Evolutionary conservation across 2,329 filamentous ascomycete species (phyloP).

Genomic region (Alternaria incomplexa): DNA sequence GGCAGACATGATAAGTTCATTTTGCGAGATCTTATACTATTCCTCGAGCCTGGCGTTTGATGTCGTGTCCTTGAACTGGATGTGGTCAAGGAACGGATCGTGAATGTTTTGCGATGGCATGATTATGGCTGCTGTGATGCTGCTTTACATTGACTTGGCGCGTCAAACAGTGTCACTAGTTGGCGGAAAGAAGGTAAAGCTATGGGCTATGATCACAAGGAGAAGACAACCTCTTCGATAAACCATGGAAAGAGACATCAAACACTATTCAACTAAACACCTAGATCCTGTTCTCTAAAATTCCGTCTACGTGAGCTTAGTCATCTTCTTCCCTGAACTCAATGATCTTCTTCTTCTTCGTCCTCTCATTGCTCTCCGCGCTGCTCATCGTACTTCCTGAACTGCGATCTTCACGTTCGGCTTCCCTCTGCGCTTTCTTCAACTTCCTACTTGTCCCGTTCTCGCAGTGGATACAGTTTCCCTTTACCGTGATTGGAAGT

Average conservation of each 20-base stretch:
- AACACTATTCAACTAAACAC: not conserved
- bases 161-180: not conserved
- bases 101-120: not conserved
- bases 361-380: not conserved
- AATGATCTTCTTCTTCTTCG: not conserved
- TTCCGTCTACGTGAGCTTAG: not conserved
- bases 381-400: not conserved
- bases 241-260: not conserved
- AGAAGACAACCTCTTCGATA: not conserved
- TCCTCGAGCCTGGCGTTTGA: not conserved
- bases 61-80: not conserved
- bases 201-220: not conserved
- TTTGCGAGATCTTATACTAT: not conserved
- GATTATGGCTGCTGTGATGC: not conserved
- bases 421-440: not conserved
- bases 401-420: not conserved
- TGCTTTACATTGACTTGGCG: not conserved
- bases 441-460: not conserved
- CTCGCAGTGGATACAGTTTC: not conserved
- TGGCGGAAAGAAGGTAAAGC: not conserved
- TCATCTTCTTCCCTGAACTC: not conserved
- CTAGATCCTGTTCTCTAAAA: not conserved
- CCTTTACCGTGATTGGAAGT: not conserved
- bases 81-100: not conserved
- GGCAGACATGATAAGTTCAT: not conserved